Evolutionary conservation across 129 eudicot genomes (phyloP), one percentile per base, ranked within the genome.

Genomic region (Pittosporum tobira): DNA sequence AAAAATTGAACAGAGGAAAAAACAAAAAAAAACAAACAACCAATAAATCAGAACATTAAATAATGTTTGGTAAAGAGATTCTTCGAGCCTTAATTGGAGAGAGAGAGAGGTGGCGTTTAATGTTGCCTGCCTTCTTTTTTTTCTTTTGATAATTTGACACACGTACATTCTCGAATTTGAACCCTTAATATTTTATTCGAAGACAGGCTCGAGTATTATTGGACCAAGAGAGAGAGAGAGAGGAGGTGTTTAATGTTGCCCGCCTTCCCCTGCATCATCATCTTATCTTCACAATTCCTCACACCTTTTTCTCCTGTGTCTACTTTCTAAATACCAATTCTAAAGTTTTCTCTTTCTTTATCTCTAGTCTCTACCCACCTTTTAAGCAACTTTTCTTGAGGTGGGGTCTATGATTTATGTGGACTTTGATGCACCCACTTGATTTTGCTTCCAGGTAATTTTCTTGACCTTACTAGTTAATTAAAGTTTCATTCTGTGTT

Each of bases 351-450:
- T 44, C 22, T 46, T 21, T 45, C 24, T 19, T 44, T 31, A 30
- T n/a, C 8, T 9, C 20, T 1, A n/a, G n/a, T n/a, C n/a, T n/a
- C n/a, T n/a, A n/a, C n/a, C n/a, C n/a, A n/a, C 26, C 50, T 62
- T 38, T 30, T 20, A 38, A 27, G 11, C n/a, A 59, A 70, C 48
- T 56, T 63, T 62, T 74, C 19, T 24, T 36, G 44, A 27, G 65
- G 83, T 73, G 83, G 83, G 79, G 72, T 61, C 59, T 29, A 12
- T 52, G 62, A 16, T 64, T 75, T 69, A 50, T 57, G 62, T 40
- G n/a, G n/a, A 57, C 74, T 27, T 18, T 40, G 19, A 0, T 42
- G 61, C 65, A n/a, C 63, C 67, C 71, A 66, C 77, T 61, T 75
- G 62, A 73, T 43, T 65, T 74, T 75, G 76, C 71, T 69, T 77